Evolutionary conservation across 164 flowering plant genomes (phyloP), one percentile per base, ranked within the genome.

Genomic region (Tetracentron sinense): DNA sequence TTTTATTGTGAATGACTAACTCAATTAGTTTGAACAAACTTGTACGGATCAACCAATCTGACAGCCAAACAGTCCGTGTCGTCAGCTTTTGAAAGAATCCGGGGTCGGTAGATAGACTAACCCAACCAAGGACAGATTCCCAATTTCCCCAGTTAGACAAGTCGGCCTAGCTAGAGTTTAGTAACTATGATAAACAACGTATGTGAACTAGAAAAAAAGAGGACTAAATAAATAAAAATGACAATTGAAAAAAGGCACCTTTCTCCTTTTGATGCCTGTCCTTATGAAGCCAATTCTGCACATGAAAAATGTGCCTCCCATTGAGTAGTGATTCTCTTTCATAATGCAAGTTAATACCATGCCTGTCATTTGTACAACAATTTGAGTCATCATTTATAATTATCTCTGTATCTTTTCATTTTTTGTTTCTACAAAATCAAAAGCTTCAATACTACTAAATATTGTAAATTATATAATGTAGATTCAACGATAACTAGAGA

Each of bases 221-320:
- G 61, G 20, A 44, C 20, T 48, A 58, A 20, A 33, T 54, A 8
- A 42, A 55, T 17, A 23, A 23, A 62, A 42, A 63, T 6, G 15
- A 50, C 8, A 10, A n/a, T n/a, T n/a, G n/a, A 22, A 62, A 2
- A 58, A 25, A 14, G 8, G 26, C 26, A 82, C 90, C 90, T 83
- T 65, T 79, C 54, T 73, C 75, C 64, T 71, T 78, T 20, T 35
- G 61, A 26, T 58, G 29, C 60, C 77, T 68, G 50, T 60, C 23
- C 54, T 72, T 72, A 17, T 50, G 68, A 21, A 85, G 78, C 42
- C 62, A 78, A 78, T 87, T 85, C 30, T 75, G 76, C 26, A 80
- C 79, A 0, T 58, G 54, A 72, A 84, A 82, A 22, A 82, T 54
- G 10, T 59, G 78, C 51, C 81, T 81, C 31, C 79, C 96, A n/a